Base-by-base conservation (phyloP, 202 grass and related monocot species). In the Setaria italica region DNA sequence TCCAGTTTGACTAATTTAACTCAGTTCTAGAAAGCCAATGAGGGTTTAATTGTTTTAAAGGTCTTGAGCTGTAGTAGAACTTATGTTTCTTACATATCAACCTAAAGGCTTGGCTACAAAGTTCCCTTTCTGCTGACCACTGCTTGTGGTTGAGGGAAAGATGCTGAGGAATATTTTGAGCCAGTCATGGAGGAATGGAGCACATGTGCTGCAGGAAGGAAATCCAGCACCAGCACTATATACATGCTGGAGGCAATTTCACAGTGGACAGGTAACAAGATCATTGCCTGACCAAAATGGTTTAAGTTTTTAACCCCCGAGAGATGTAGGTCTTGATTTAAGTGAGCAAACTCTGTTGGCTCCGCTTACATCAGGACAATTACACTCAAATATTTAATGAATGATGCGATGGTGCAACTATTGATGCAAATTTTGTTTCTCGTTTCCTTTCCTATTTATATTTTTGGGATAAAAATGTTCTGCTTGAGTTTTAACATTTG, bases 161-260 rank as follows among this genome's bases (percentile, higher is more conserved):
- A 94, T 94, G 92, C 71, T 94, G 49, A 88, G 49, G 82, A 87
- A 85, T 72, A 76, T 89, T 14, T 72, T 94, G 73, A 74, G 79
- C 53, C 87, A 80, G 20, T 69, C 87, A 29, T 90, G 77, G 92
- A 90, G 51, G 68, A 91, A 80, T 83, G 89, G 85, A 29, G 72
- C 82, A 6, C 64, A 77, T 74, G 65, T 68, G 1, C 56, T 88
- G 35, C 63, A 33, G 2, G 46, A 81, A 59, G 79, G 74, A 41
- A 79, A 78, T 51, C 65, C 30, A 29, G 17, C 35, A 35, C 79
- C 66, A 3, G 74, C 83, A 57, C 21, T 89, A 4, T 83, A 70
- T 84, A 67, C 84, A 86, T 87, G 51, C 21, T 75, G 70, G 67
- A 89, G 85, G 50, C 46, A 5, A 64, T 94, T 94, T 72, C 92